A percentile compares a stretch with the other conserved stretches of the same genome.
Evolutionary conservation across 306 rosid genomes (phyloP).

Genomic region (Fragaria ananassa): DNA sequence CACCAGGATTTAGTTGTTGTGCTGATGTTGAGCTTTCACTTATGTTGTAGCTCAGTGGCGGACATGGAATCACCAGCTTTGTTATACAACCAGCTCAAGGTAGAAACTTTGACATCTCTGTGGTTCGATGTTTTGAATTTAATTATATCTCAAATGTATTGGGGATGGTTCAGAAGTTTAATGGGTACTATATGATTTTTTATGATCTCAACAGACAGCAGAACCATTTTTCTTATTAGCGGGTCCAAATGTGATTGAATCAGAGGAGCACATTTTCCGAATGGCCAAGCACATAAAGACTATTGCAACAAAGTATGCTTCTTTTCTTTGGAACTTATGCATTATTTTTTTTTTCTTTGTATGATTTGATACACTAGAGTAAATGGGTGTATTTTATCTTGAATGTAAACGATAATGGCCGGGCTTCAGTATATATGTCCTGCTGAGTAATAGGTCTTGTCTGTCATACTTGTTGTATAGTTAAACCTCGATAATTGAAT

Average conservation of each 20-base stretch:
- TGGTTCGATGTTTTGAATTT: neutral
- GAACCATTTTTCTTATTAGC: constrained; percentile 87
- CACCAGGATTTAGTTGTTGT: neutral
- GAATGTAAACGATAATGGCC: neutral
- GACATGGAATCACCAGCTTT: constrained; percentile 37
- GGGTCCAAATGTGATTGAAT: constrained; percentile 96
- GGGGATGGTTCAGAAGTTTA: constrained; percentile 10
- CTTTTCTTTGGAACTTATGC: constrained; percentile 9
- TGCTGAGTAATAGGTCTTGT: neutral
- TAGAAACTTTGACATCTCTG: neutral
- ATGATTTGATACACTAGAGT: neutral
- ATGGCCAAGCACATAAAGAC: constrained; percentile 75
- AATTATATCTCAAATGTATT: neutral
- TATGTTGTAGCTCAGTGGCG: constrained; percentile 9
- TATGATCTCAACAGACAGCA: constrained; percentile 48
- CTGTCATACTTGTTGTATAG: neutral
- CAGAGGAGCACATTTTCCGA: constrained; percentile 74
- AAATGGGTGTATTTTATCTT: neutral
- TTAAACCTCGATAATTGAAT: too few species aligned
- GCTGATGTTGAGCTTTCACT: neutral
- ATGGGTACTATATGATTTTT: constrained; percentile 1
- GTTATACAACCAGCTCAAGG: constrained; percentile 51
- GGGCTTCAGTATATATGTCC: neutral
- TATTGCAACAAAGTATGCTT: constrained; percentile 61
- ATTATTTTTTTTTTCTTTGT: neutral